phyloP scores from a whole-genome alignment of 441 rosid genomes.

The Adansonia gregorii region DNA sequence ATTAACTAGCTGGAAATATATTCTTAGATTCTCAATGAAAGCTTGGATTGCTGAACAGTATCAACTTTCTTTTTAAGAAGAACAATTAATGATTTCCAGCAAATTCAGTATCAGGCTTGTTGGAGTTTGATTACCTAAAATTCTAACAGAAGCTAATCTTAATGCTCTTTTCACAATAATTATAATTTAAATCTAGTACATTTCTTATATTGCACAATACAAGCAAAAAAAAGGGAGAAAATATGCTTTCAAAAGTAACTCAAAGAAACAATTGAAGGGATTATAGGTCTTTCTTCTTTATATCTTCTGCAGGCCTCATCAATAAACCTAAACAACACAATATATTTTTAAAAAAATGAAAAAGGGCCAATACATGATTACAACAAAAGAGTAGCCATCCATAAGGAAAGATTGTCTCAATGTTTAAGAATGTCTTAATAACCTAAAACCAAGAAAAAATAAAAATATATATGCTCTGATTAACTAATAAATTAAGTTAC shows the following conservation, averaged over 20 bases:
- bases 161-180: background rate
- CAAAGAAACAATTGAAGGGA: background rate
- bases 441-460: background rate
- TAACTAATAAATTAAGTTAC: background rate
- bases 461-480: background rate
- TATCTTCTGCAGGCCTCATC: background rate
- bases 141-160: background rate
- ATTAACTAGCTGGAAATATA: background rate
- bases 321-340: background rate
- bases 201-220: background rate
- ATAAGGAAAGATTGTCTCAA: background rate
- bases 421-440: constrained; percentile 1
- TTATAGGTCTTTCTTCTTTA: background rate
- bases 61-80: background rate
- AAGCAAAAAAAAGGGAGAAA: background rate
- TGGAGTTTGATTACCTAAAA: background rate
- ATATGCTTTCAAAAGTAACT: background rate
- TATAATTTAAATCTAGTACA: background rate
- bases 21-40: background rate
- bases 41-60: background rate
- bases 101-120: background rate
- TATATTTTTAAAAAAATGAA: too few relatives aligned
- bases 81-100: background rate
- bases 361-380: background rate
- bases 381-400: background rate